Base-by-base conservation (phyloP, 345 rosid species). In the Rubroshorea leprosula region DNA sequence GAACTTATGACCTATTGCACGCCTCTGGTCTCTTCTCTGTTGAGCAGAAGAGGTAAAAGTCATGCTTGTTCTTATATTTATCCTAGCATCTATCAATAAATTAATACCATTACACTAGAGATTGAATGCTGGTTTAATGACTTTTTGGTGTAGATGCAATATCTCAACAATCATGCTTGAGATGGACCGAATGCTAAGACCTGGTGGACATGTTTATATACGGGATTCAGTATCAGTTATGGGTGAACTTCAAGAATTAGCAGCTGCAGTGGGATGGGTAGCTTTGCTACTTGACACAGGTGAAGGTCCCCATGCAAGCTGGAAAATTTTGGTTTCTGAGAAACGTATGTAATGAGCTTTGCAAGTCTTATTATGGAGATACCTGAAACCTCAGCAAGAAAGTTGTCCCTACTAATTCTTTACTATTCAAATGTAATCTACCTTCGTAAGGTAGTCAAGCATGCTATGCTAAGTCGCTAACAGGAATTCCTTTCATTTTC, bases 161-260 rank as follows among this genome's bases (percentile, higher is more conserved):
- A 61, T 80, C 29, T 78, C 86, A 15, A 74, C 53, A 31, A 77
- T 85, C 54, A 71, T 85, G 79, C 59, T 83, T 35, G 86, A 80
- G 75, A 85, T 86, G 85, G 83, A 80, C 41, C 64, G 85, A 39
- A 83, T 83, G 66, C 62, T 83, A 4, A 73, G 89, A 72, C 85
- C 77, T 0, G 82, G 78, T 41, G 87, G 85, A 23, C 62, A 12
- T 13, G 93, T 68, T 20, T 83, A 77, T 72, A 72, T 81, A 61
- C 70, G 80, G 52, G 93, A 83, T 45, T 57, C 78, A 0, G 46
- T 77, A 63, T 60, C 80, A 35, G 57, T 86, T 20, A 76, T 80
- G 68, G 74, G 54, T 20, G 76, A 83, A 55, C 80, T 83, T 56
- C 60, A 74, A 46, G 74, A 75, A 64, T 14, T 65, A 27, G 79